Evolutionary conservation across 305 asterid species (phyloP), one percentile per base, ranked within the genome.

Genomic region (Fraxinus platypoda): DNA sequence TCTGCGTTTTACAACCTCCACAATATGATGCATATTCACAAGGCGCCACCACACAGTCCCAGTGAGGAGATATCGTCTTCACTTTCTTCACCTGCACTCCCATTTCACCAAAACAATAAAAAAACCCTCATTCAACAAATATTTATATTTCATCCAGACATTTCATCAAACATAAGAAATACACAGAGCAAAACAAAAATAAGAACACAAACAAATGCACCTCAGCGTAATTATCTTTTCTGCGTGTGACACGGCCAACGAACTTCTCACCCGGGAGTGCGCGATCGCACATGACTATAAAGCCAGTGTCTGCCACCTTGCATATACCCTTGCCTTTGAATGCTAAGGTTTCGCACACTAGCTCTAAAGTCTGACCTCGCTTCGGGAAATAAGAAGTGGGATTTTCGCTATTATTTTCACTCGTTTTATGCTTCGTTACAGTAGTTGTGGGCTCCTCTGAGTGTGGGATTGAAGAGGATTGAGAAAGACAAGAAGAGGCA

Each of bases 1-100:
- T 86, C 92, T 96, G 99, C 17, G 97, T 94, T 83, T 91, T 96
- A 83, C 99, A 96, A 81, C 99, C 99, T 82, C 99, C 99, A 80
- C 99, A 96, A 81, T 92, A 89, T 28, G 92, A 86, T 30, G 99
- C 92, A 89, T 88, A 91, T 85, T 91, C 98, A 85, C 99, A 96
- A 0, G 99, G 99, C 23, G 98, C 99, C 82, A 90, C 98, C 80
- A 94, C 97, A 31, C 71, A 66, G 84, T 96, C 95, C 90, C 88
- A 80, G 70, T 94, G 99, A 75, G 93, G 94, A 73, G 90, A 79
- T 75, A 94, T 88, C 1, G 95, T 92, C 89, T 92, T 91, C 90
- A 93, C 1, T 82, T 96, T 96, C 91, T 86, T 92, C 80, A 93
- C 99, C 99, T 96, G 85, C 54, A 81, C 79, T 76, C 89, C 84